These are phyloP conservation scores for Scedosporium minutisporum DNA, from an alignment of 2,329 filamentous ascomycete species.

Conservation along the genomic window DNA sequence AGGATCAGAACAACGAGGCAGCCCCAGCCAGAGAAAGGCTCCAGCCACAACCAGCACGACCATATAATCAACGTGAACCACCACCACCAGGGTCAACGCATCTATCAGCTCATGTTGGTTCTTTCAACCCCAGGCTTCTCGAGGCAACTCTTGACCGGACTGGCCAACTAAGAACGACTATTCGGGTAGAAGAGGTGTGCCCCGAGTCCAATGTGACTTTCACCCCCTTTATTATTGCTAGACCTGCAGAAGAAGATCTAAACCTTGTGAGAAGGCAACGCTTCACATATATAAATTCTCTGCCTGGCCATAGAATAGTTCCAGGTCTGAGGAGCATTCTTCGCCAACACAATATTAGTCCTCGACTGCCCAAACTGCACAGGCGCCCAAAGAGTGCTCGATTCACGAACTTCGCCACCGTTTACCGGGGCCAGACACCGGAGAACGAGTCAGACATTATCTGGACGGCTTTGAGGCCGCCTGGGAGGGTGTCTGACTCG, in stretches of 20 bases:
- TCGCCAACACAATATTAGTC: background rate
- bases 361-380: background rate
- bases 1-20: too few species aligned
- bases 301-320: background rate
- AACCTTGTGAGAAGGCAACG: background rate
- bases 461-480: background rate
- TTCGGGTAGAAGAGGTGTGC: background rate
- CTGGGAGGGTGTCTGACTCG: background rate
- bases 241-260: background rate
- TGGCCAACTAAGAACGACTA: background rate
- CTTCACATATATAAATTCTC: background rate
- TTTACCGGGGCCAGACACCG: background rate
- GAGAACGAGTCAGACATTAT: background rate
- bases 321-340: background rate
- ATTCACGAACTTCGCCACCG: background rate
- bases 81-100: too few species aligned
- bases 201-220: background rate
- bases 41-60: too few species aligned
- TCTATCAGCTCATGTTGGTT: too few species aligned
- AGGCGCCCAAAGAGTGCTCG: background rate
- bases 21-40: too few species aligned
- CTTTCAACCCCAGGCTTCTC: background rate
- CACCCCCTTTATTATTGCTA: background rate
- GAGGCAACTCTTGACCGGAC: background rate
- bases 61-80: too few species aligned